A percentile compares a stretch with the other conserved stretches of the same genome.
phyloP scores from a whole-genome alignment of 2,329 filamentous ascomycete genomes.

The Thielaviopsis punctulata region DNA sequence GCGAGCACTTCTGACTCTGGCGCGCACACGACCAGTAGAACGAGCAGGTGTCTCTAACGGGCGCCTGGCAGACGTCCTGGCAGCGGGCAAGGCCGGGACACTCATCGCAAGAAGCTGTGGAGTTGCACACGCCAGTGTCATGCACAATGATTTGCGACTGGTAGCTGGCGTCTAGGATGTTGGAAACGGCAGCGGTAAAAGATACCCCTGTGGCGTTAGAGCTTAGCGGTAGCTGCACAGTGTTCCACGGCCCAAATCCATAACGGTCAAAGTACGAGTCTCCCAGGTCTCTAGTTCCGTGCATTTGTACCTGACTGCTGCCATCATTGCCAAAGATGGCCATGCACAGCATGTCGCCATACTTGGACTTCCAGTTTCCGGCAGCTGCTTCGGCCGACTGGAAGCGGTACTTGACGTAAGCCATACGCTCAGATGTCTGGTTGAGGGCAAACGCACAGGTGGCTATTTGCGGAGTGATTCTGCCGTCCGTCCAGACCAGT shows the following conservation, averaged over 20 bases:
- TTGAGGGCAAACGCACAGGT: not conserved
- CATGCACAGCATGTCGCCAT: slow-evolving; percentile 7
- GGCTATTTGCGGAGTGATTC: not conserved
- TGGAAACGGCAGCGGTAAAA: slow-evolving; percentile 4
- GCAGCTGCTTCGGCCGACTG: slow-evolving; percentile 1
- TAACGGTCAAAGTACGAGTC: slow-evolving; percentile 8
- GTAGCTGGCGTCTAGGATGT: not conserved
- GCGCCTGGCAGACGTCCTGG: slow-evolving; percentile 1
- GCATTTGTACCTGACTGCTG: not conserved
- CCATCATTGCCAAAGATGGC: slow-evolving; percentile 1
- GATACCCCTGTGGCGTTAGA: not conserved
- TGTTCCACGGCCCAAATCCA: slow-evolving; percentile 6
- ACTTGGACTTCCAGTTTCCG: not conserved
- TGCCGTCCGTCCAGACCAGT: not conserved
- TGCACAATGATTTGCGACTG: slow-evolving; percentile 7
- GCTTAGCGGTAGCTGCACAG: slow-evolving; percentile 1
- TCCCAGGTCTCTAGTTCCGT: slow-evolving; percentile 4
- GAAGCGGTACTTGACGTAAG: slow-evolving; percentile 5
- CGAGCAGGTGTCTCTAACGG: slow-evolving; percentile 1
- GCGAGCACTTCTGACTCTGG: slow-evolving; percentile 2
- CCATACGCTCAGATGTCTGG: not conserved
- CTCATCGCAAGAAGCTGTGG: slow-evolving; percentile 1
- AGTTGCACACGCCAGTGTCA: slow-evolving; percentile 3
- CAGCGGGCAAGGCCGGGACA: slow-evolving; percentile 10
- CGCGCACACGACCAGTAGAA: slow-evolving; percentile 9